A percentile compares a stretch with the other conserved stretches of the same genome.
phyloP scores from a whole-genome alignment of 176 grass and related monocot genomes.

The Bolboschoenus planiculmis region DNA sequence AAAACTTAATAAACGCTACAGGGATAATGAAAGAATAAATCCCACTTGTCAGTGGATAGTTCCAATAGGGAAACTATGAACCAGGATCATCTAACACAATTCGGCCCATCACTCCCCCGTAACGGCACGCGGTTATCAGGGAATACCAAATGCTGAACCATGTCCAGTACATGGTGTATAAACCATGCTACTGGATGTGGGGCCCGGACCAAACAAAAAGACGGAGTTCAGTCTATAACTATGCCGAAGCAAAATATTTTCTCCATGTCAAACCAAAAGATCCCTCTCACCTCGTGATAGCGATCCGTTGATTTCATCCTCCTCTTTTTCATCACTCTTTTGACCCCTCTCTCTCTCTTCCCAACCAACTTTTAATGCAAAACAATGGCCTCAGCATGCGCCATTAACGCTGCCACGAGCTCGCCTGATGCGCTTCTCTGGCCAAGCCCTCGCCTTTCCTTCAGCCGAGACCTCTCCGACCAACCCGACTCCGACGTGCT shows the following conservation, averaged over 20 bases:
- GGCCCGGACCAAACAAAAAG: neutral
- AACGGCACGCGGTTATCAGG: neutral
- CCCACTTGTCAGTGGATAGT: neutral
- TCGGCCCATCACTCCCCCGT: no score
- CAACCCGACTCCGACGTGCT: neutral
- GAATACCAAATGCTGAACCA: neutral
- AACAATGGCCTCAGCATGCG: slow-evolving; percentile 39
- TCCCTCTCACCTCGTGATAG: neutral
- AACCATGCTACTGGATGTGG: neutral
- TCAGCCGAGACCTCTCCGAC: slow-evolving; percentile 52
- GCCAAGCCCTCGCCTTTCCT: slow-evolving; percentile 71
- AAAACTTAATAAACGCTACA: neutral
- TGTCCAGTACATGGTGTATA: neutral
- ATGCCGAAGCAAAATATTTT: neutral
- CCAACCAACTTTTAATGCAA: slow-evolving; percentile 36
- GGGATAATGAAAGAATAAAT: neutral
- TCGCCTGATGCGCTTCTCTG: slow-evolving; percentile 30
- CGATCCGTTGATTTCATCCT: neutral
- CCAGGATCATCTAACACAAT: neutral
- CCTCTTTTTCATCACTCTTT: slow-evolving; percentile 7
- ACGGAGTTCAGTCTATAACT: neutral
- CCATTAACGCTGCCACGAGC: slow-evolving; percentile 17
- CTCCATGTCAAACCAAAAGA: neutral
- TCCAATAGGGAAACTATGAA: neutral
- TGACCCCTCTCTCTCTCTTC: neutral